These are phyloP conservation scores for Golubevia pallescens DNA, from an alignment of 1,284 basidiomycete genomes.

Conservation along the genomic window DNA sequence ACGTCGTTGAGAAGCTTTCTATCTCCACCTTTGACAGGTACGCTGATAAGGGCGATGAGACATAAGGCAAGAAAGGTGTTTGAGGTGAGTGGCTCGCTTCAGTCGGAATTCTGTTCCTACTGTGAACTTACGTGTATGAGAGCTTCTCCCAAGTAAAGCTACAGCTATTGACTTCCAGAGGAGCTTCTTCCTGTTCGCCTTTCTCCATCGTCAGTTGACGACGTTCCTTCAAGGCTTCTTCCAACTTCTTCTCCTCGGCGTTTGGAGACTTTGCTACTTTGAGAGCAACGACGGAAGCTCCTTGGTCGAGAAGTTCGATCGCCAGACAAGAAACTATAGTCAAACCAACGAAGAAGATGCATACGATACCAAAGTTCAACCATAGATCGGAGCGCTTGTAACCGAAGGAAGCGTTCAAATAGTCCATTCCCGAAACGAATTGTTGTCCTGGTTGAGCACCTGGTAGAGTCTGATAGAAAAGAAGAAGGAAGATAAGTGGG, in stretches of 20 bases:
- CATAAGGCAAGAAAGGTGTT: too few relatives aligned
- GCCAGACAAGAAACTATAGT: slow-evolving; percentile 20
- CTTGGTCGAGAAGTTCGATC: slow-evolving; percentile 28
- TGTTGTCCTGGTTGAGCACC: slow-evolving; percentile 21
- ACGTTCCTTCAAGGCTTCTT: slow-evolving; percentile 31
- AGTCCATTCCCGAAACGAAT: slow-evolving; percentile 25
- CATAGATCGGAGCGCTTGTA: slow-evolving; percentile 20
- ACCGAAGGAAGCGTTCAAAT: slow-evolving; percentile 29
- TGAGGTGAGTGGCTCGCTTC: too few relatives aligned
- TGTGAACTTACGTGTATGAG: slow-evolving; percentile 12
- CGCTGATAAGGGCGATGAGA: too few relatives aligned
- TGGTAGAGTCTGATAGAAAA: too few relatives aligned
- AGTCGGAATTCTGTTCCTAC: too few relatives aligned
- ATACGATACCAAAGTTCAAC: slow-evolving; percentile 38
- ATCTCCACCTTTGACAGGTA: slow-evolving; percentile 48
- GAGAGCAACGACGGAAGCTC: slow-evolving; percentile 15
- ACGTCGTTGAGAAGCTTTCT: slow-evolving; percentile 46
- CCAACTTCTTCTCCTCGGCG: slow-evolving; percentile 38
- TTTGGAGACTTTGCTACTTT: slow-evolving; percentile 32
- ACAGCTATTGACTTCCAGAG: slow-evolving; percentile 27
- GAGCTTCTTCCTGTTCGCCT: slow-evolving; percentile 9
- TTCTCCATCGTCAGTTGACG: slow-evolving; percentile 14
- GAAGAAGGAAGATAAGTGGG: too few relatives aligned
- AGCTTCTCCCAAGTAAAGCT: slow-evolving; percentile 32
- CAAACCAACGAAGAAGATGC: slow-evolving; percentile 36